Conservation (phyloP, 495 filamentous ascomycete species). For the Hyphodiscus hymeniophilus region DNA sequence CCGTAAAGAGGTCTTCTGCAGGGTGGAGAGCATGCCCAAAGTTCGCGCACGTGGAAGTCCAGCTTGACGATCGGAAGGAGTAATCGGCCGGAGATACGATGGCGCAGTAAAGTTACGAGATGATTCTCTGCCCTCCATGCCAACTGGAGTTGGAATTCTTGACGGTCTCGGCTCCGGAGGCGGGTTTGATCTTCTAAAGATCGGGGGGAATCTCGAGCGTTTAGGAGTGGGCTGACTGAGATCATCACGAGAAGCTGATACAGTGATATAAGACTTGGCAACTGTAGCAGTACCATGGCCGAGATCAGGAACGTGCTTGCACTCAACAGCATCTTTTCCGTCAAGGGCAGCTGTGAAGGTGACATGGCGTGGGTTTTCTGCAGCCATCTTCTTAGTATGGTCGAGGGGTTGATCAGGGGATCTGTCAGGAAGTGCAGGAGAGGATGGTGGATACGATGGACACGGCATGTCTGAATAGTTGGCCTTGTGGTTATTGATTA, state of each 20-base stretch:
- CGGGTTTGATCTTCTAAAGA: too few species aligned
- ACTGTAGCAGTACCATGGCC: conserved; percentile 7
- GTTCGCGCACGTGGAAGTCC: conserved; percentile 30
- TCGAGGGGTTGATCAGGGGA: background rate
- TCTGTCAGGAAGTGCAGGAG: background rate
- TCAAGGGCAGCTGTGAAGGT: background rate
- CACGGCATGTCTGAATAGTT: too few species aligned
- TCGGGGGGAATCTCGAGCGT: background rate
- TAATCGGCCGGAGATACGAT: background rate
- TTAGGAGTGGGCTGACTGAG: conserved; percentile 1
- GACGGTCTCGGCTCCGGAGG: conserved; percentile 8
- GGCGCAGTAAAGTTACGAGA: too few species aligned
- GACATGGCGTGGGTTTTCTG: too few species aligned
- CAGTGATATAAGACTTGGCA: conserved; percentile 4
- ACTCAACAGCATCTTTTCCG: background rate
- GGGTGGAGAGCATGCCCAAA: conserved; percentile 28
- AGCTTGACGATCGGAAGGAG: background rate
- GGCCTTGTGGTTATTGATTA: too few species aligned
- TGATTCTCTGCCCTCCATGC: background rate
- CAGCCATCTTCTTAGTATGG: too few species aligned
- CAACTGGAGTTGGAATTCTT: conserved; percentile 3
- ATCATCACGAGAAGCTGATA: conserved; percentile 3
- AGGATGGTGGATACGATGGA: too few species aligned
- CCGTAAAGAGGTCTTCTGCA: conserved; percentile 32
- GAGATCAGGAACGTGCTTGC: background rate